Percentiles rank a stretch among this genome's conserved stretches.
Conservation (phyloP, 2,329 filamentous ascomycete species). For the Rhinocladiella similis region DNA sequence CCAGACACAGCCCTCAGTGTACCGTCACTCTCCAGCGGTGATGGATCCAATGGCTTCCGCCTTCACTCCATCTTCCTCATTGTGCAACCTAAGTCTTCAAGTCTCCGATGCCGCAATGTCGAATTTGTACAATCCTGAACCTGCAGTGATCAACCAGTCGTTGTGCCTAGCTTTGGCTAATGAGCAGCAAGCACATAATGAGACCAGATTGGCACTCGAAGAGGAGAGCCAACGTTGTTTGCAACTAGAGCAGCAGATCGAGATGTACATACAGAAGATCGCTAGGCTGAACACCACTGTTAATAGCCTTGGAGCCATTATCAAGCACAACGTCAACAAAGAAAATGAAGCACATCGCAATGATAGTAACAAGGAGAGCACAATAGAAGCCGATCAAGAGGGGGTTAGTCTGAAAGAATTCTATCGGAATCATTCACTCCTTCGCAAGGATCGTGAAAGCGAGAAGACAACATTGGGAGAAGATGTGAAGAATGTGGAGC, state of each 20-base stretch:
- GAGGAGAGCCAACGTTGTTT: conserved; percentile 10
- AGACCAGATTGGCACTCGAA: conserved; percentile 18
- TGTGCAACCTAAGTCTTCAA: background rate
- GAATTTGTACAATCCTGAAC: background rate
- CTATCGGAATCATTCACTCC: conserved; percentile 10
- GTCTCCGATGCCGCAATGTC: background rate
- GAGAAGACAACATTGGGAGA: conserved; percentile 5
- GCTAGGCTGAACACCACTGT: conserved; percentile 18
- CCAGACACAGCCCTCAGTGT: no score
- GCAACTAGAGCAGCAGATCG: conserved; percentile 15
- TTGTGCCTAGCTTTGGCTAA: conserved; percentile 21
- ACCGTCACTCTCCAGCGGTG: background rate
- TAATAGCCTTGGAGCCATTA: conserved; percentile 22
- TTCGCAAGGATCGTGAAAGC: conserved; percentile 2
- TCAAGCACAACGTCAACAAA: conserved; percentile 22
- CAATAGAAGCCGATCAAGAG: conserved; percentile 1
- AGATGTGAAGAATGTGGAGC: background rate
- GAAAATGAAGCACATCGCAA: background rate
- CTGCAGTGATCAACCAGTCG: conserved; percentile 11
- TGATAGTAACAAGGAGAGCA: background rate
- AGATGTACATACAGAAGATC: conserved; percentile 15
- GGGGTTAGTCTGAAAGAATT: conserved; percentile 14
- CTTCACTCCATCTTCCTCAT: conserved; percentile 6
- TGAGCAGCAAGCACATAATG: conserved; percentile 26
- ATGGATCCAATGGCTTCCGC: conserved; percentile 15